A percentile compares a stretch with the other conserved stretches of the same genome.
phyloP scores from a whole-genome alignment of 331 rosid species.

The Phaseolus coccineus region DNA sequence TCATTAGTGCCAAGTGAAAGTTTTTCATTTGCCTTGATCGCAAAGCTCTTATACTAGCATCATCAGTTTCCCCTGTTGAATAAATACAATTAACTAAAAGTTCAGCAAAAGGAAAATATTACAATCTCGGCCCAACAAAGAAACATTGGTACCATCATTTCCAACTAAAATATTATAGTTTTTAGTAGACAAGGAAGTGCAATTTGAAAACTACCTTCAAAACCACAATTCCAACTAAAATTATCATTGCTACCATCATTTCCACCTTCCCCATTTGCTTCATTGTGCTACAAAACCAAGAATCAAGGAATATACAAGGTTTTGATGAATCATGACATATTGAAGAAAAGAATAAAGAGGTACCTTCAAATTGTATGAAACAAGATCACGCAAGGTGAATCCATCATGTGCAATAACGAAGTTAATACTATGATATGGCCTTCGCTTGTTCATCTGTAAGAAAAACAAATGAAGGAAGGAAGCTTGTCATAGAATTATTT shows the following conservation, averaged over 20 bases:
- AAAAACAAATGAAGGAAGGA: slow-evolving; percentile 39
- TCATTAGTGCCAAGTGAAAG: slow-evolving; percentile 86
- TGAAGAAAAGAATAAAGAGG: slow-evolving; percentile 24
- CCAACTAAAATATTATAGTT: too few species aligned
- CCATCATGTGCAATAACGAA: slow-evolving; percentile 94
- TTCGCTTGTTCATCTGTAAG: slow-evolving; percentile 86
- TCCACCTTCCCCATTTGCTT: slow-evolving; percentile 97
- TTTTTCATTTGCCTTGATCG: slow-evolving; percentile 95
- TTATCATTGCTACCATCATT: slow-evolving; percentile 88
- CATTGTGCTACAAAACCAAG: slow-evolving; percentile 82
- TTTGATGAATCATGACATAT: slow-evolving; percentile 27
- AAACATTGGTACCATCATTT: background rate
- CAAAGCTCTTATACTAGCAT: slow-evolving; percentile 61
- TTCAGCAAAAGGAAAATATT: slow-evolving; percentile 25
- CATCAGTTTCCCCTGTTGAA: slow-evolving; percentile 80
- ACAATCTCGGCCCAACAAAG: slow-evolving; percentile 17
- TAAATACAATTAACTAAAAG: slow-evolving; percentile 31
- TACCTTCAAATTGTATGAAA: slow-evolving; percentile 96
- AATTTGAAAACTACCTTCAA: slow-evolving; percentile 69
- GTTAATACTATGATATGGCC: slow-evolving; percentile 86
- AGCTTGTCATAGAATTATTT: slow-evolving; percentile 28
- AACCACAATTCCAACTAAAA: slow-evolving; percentile 98
- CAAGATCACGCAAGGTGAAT: slow-evolving; percentile 84
- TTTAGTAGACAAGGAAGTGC: background rate
- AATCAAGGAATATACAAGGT: slow-evolving; percentile 41